A percentile compares a stretch with the other conserved stretches of the same genome.
phyloP scores from a whole-genome alignment of 768 basidiomycete genomes.

The Phaeotremella skinneri region DNA sequence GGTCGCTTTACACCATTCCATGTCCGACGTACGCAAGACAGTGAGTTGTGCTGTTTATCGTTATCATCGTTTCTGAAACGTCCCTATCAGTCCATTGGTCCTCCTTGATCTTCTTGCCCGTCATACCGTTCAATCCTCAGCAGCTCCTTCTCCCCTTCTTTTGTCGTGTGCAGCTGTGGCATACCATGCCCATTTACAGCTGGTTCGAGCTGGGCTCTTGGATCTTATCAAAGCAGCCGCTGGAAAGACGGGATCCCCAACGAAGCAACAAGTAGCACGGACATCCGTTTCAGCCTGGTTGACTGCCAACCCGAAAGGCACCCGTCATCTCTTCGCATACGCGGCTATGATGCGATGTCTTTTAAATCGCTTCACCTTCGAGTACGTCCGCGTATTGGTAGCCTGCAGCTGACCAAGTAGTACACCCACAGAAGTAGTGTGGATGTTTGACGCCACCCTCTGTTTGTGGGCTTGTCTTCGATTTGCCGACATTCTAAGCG shows the following conservation, averaged over 20 bases:
- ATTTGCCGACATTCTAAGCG: constrained; percentile 2
- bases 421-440: constrained; percentile 18
- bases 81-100: constrained; percentile 4
- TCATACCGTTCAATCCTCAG: not conserved
- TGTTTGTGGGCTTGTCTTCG: constrained; percentile 16
- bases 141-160: constrained; percentile 8
- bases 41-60: not conserved
- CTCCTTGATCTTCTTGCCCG: constrained; percentile 15
- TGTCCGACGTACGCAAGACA: not conserved
- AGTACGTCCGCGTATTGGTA: constrained; percentile 6
- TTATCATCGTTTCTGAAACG: too few relatives aligned
- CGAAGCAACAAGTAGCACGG: constrained; percentile 2
- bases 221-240: constrained; percentile 19
- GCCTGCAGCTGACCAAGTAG: constrained; percentile 9
- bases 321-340: constrained; percentile 15
- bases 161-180: constrained; percentile 15
- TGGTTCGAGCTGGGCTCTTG: constrained; percentile 13
- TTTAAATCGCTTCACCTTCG: constrained; percentile 18
- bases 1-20: not conserved
- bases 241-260: constrained; percentile 11
- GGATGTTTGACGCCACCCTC: constrained; percentile 20
- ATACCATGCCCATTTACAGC: constrained; percentile 20
- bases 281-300: not conserved
- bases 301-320: not conserved
- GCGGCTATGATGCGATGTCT: constrained; percentile 17